A percentile compares a stretch with the other conserved stretches of the same genome.
phyloP scores from a whole-genome alignment of 129 eudicot species.

The Pulicaria dysenterica region DNA sequence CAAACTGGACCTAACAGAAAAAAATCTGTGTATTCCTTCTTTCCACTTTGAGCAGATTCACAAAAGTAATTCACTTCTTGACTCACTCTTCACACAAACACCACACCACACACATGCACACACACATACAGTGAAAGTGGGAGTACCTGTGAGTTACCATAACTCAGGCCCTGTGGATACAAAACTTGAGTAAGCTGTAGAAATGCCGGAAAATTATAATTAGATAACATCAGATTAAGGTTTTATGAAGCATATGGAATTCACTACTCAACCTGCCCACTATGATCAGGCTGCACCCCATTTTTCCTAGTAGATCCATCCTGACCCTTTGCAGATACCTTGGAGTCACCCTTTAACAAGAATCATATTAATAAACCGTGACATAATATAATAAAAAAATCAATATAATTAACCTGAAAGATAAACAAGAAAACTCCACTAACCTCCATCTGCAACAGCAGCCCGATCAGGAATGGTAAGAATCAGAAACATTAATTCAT shows the following conservation, averaged over 20 bases:
- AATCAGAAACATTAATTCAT: slow-evolving; percentile 7
- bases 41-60: no score
- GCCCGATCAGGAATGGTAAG: slow-evolving; percentile 20
- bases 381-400: background rate
- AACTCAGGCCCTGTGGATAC: slow-evolving; percentile 52
- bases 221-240: background rate
- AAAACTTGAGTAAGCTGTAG: slow-evolving; percentile 52
- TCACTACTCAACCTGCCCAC: slow-evolving; percentile 40
- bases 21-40: no score
- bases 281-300: slow-evolving; percentile 35
- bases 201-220: slow-evolving; percentile 11
- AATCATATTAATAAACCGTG: background rate
- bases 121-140: background rate
- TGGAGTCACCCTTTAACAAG: slow-evolving; percentile 41
- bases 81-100: background rate
- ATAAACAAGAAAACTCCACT: slow-evolving; percentile 11
- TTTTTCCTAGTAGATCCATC: slow-evolving; percentile 53
- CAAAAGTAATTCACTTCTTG: background rate
- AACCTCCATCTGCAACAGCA: slow-evolving; percentile 66
- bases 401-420: background rate
- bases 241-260: background rate
- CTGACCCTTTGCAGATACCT: slow-evolving; percentile 57
- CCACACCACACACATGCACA: background rate
- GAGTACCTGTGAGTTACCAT: slow-evolving; percentile 53
- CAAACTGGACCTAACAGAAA: no score